Evolutionary conservation across 257 asterid genomes (phyloP), one percentile per base, ranked within the genome.

Genomic region (Gentiana dahurica): DNA sequence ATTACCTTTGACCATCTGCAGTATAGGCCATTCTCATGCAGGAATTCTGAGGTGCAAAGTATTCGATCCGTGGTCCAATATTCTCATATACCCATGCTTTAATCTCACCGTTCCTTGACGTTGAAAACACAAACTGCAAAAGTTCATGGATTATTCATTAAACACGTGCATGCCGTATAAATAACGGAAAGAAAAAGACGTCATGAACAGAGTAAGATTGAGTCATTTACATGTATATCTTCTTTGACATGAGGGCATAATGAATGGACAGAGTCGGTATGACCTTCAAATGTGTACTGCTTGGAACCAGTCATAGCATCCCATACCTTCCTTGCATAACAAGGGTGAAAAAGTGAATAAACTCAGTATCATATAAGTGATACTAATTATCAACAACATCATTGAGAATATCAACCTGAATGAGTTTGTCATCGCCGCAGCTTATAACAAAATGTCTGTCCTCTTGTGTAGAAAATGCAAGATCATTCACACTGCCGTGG

Each of bases 381-480:
- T 45, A 44, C 41, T 10, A 4, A 34, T 39, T 24, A 36, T 34
- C 13, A 55, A 10, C 58, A 32, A 15, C 46, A 41, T 4, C 9
- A 41, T 2, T 41, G 5, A 39, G 50, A 10, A 57, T 49, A 55
- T 64, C 33, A 57, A 86, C 95, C 83, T 77, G 65, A 66, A 86
- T 76, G 73, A 79, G 68, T 70, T 75, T 81, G 79, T 86, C 94
- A 62, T 86, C 86, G 5, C 95, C 95, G 70, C 95, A 83, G 62
- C 86, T 81, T 72, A 86, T 65, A 63, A 77, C 52, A 36, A 79
- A 58, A 58, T 74, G 75, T 61, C 68, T 69, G 54, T 73, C 74
- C 43, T 73, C 1, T 43, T 76, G 80, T 51, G 73, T 71, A 36
- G 85, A 62, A 70, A 87, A 87, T 38, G 83, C 91, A 34, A 87